These are phyloP conservation scores for Gynostemma pentaphyllum DNA, from an alignment of 306 rosid species.

Conservation along the genomic window DNA sequence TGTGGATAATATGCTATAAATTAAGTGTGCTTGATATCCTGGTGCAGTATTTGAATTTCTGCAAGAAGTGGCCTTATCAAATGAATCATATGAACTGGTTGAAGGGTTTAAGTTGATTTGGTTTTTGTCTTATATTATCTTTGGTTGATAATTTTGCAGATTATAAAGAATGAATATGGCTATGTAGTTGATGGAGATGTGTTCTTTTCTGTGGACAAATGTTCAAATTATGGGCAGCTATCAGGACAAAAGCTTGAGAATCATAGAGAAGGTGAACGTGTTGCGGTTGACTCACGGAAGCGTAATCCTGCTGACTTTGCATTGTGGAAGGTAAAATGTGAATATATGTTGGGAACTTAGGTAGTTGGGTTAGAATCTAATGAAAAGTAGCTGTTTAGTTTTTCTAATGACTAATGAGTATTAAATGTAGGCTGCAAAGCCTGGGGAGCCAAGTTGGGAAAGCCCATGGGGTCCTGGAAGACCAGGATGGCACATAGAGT, in stretches of 20 bases:
- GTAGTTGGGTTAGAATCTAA: neutral
- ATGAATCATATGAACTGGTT: neutral
- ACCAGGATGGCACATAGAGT: conserved; percentile 99
- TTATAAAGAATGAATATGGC: conserved; percentile 59
- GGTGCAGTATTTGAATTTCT: neutral
- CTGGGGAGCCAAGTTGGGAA: conserved; percentile 96
- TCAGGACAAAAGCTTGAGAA: conserved; percentile 82
- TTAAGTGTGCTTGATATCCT: neutral
- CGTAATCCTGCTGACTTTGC: conserved; percentile 86
- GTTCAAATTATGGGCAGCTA: conserved; percentile 62
- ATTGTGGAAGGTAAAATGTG: conserved; percentile 68
- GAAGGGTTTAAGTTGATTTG: neutral
- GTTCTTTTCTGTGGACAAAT: conserved; percentile 74
- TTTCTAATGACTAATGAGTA: conserved; percentile 13
- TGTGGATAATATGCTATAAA: neutral
- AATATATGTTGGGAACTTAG: conserved; percentile 16
- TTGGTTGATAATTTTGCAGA: conserved; percentile 39
- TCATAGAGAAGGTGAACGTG: conserved; percentile 87
- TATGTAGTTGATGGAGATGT: conserved; percentile 84
- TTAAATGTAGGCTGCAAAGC: conserved; percentile 70
- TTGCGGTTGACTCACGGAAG: conserved; percentile 79
- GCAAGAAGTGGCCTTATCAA: neutral
- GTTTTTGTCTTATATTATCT: neutral
- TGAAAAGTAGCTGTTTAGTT: neutral
- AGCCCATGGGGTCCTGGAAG: conserved; percentile 97